Conservation (phyloP, 192 early-diverging fungal genomes). For the Lobulomyces angularis region DNA sequence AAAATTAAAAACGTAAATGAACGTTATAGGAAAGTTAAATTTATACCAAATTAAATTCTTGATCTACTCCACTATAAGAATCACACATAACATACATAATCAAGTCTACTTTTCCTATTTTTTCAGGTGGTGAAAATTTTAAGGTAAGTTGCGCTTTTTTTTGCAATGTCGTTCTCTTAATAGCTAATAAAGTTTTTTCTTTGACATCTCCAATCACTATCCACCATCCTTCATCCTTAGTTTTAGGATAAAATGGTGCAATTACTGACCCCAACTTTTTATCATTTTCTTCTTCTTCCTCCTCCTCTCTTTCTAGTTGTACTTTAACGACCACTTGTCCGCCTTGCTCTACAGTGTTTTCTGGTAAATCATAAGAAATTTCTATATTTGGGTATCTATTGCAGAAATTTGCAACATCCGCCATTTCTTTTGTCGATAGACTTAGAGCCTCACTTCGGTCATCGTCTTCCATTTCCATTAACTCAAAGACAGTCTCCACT, state of each 20-base stretch:
- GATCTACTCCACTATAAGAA: conserved; percentile 85
- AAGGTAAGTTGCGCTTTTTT: conserved; percentile 48
- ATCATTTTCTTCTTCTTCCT: conserved; percentile 56
- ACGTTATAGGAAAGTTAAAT: no score
- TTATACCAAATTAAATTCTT: conserved; percentile 81
- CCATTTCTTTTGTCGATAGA: conserved; percentile 45
- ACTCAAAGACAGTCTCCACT: conserved; percentile 80
- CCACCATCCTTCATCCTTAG: conserved; percentile 97
- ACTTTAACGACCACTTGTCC: conserved; percentile 54
- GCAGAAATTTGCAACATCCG: conserved; percentile 70
- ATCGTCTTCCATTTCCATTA: conserved; percentile 87
- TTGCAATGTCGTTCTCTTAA: conserved; percentile 74
- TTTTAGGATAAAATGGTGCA: conserved; percentile 82
- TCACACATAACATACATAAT: conserved; percentile 92
- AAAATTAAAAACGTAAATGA: no score
- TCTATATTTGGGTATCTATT: conserved; percentile 93
- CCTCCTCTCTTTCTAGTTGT: conserved; percentile 67
- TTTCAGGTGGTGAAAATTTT: conserved; percentile 76
- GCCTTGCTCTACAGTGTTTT: conserved; percentile 40
- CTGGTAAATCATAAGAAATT: conserved; percentile 53
- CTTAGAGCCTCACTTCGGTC: conserved; percentile 53
- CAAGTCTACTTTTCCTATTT: conserved; percentile 22
- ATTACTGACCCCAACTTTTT: conserved; percentile 61
- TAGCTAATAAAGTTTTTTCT: conserved; percentile 66
- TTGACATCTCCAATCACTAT: conserved; percentile 75